Conservation (phyloP, 495 filamentous ascomycete genomes). For the Penicillium manginii region DNA sequence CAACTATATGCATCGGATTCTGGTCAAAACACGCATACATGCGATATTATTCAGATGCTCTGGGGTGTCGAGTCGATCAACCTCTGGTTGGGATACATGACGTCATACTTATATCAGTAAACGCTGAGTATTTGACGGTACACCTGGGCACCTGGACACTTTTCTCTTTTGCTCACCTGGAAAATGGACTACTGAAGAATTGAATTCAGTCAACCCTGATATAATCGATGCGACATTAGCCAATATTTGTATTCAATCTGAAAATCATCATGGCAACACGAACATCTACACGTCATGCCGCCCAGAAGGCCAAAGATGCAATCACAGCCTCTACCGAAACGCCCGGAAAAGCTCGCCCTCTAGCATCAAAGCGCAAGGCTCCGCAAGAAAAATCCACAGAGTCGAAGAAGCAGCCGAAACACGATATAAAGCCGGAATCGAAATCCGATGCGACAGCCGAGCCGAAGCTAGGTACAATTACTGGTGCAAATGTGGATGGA, state of each 20-base stretch:
- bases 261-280: slow-evolving; percentile 36
- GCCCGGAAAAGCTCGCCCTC: slow-evolving; percentile 21
- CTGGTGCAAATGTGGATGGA: not conserved
- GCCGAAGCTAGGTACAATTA: slow-evolving; percentile 38
- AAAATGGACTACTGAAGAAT: too few relatives aligned
- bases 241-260: not conserved
- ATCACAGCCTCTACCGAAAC: slow-evolving; percentile 34
- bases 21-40: too few relatives aligned
- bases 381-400: slow-evolving; percentile 25
- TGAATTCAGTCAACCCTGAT: too few relatives aligned
- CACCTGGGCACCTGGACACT: not conserved
- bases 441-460: slow-evolving; percentile 36
- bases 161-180: not conserved
- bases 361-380: slow-evolving; percentile 43
- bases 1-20: too few relatives aligned
- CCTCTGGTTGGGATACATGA: too few relatives aligned
- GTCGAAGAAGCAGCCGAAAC: slow-evolving; percentile 40
- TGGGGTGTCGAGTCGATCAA: too few relatives aligned
- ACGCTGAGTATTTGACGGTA: not conserved
- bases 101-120: slow-evolving; percentile 29
- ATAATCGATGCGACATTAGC: not conserved
- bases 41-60: too few relatives aligned
- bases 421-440: slow-evolving; percentile 25
- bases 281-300: slow-evolving; percentile 48
- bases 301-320: slow-evolving; percentile 51